These are phyloP conservation scores for Pulicaria dysenterica DNA, from an alignment of 129 eudicot genomes.

Conservation along the genomic window DNA sequence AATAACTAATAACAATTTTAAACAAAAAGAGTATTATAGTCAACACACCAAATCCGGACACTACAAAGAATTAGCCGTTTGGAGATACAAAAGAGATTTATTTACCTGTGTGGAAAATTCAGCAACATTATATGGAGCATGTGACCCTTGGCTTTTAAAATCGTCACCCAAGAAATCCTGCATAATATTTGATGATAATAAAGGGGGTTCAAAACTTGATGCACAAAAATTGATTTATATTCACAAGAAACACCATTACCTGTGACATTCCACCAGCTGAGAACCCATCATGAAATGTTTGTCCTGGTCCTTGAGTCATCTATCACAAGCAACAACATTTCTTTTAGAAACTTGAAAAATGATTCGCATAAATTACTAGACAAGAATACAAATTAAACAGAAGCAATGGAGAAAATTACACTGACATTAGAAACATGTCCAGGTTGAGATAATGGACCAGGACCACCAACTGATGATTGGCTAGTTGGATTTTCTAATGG, in stretches of 20 bases:
- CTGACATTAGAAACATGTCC: constrained; percentile 84
- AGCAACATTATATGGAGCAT: constrained; percentile 86
- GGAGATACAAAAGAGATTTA: too few species aligned
- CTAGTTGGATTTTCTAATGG: constrained; percentile 71
- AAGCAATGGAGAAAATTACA: neutral
- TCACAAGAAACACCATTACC: constrained; percentile 35
- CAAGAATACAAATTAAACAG: neutral
- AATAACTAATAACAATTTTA: too few species aligned
- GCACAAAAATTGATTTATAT: too few species aligned
- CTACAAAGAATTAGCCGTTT: neutral
- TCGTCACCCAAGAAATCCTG: constrained; percentile 99
- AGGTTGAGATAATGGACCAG: constrained; percentile 75
- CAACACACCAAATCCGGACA: neutral
- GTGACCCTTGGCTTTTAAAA: constrained; percentile 98
- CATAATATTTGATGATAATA: neutral
- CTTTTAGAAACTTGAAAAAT: too few species aligned
- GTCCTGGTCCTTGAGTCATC: constrained; percentile 85
- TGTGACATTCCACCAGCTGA: constrained; percentile 98
- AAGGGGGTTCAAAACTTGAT: too few species aligned
- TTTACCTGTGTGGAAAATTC: constrained; percentile 94
- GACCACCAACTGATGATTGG: constrained; percentile 76
- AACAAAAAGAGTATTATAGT: too few species aligned
- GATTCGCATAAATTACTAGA: neutral
- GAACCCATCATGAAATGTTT: constrained; percentile 84
- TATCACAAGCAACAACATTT: constrained; percentile 16